Base-by-base conservation (phyloP, 139 green algal genomes). In the Chlamydomonas incerta region DNA sequence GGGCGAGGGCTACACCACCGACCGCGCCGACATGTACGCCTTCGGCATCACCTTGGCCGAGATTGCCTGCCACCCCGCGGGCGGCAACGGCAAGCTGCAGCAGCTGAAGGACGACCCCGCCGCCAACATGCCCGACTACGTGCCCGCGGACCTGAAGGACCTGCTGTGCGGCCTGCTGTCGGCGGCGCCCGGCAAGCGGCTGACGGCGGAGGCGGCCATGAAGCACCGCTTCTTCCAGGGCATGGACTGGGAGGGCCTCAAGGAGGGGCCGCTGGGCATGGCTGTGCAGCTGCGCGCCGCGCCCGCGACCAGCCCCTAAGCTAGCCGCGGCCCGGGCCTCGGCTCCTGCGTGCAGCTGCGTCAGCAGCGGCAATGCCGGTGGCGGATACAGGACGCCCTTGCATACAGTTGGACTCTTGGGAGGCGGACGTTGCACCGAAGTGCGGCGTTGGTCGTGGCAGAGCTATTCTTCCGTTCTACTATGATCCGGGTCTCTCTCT, bases 1-100 rank as follows among this genome's bases (percentile, higher is more conserved):
- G 66, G 66, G 66, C 50, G 65, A 66, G 1, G 79, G 79, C n/a
- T 85, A 85, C 79, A 85, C 79, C 15, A 31, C 79, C 20, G 79
- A 85, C 47, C 67, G 55, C 29, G 79, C 79, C 13, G 79, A 85
- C 67, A 85, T 85, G 79, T 85, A 85, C 79, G 79, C 79, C 31
- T 28, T 85, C 9, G 79, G 79, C 46, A 75, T 85, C 41, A 83
- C 77, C 2, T 41, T 83, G 9, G 77, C 77, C 0, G 77, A 83
- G n/a, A 83, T 83, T 65, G n/a, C 77, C n/a, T 66, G 62, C 20
- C 65, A 66, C 77, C 77, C 77, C 0, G 77, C 77, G 0, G 77
- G 77, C 62, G 63, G 77, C 21, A 83, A 83, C 37, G 77, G 77
- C 11, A 83, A 83, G 77, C 77, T 83, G 63, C 77, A 83, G 60